Percentiles rank a stretch among this genome's conserved stretches.
Conservation (phyloP, 306 rosid genomes). For the Begonia masoniana region DNA sequence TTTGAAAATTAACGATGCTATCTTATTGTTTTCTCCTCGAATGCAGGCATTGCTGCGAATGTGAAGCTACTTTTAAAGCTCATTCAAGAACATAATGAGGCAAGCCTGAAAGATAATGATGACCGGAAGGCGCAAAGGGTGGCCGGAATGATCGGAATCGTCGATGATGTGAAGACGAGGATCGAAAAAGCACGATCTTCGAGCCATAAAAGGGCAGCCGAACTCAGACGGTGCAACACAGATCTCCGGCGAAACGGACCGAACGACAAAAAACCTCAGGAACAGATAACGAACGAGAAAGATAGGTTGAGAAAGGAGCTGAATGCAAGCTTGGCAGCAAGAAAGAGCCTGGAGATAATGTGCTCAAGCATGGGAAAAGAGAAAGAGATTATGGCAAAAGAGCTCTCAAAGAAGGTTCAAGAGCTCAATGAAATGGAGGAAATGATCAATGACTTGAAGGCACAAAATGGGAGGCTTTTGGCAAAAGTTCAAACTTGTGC, state of each 20-base stretch:
- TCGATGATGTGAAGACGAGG: slow-evolving; percentile 63
- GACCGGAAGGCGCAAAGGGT: slow-evolving; percentile 58
- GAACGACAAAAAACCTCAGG: slow-evolving; percentile 34
- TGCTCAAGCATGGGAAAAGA: slow-evolving; percentile 92
- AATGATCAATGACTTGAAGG: slow-evolving; percentile 45
- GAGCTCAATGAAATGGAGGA: slow-evolving; percentile 66
- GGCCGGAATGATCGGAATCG: slow-evolving; percentile 61
- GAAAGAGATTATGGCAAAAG: slow-evolving; percentile 88
- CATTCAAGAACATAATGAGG: slow-evolving; percentile 69
- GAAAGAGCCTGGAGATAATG: slow-evolving; percentile 82
- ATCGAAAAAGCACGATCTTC: slow-evolving; percentile 39
- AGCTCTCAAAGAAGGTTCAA: slow-evolving; percentile 74
- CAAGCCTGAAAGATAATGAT: slow-evolving; percentile 31
- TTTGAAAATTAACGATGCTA: background rate
- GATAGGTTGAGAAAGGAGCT: slow-evolving; percentile 64
- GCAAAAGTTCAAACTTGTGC: slow-evolving; percentile 40
- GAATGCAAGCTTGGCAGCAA: slow-evolving; percentile 47
- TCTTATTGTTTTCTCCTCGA: background rate
- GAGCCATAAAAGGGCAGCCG: slow-evolving; percentile 23
- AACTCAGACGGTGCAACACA: slow-evolving; percentile 67
- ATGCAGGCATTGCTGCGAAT: slow-evolving; percentile 51
- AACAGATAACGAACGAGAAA: slow-evolving; percentile 50
- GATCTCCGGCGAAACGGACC: slow-evolving; percentile 50
- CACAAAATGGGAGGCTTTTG: slow-evolving; percentile 58
- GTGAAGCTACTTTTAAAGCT: slow-evolving; percentile 60